Evolutionary conservation across 225 moss, liverwort and hornwort genomes (phyloP).

Genomic region (Anthoceros angustus): DNA sequence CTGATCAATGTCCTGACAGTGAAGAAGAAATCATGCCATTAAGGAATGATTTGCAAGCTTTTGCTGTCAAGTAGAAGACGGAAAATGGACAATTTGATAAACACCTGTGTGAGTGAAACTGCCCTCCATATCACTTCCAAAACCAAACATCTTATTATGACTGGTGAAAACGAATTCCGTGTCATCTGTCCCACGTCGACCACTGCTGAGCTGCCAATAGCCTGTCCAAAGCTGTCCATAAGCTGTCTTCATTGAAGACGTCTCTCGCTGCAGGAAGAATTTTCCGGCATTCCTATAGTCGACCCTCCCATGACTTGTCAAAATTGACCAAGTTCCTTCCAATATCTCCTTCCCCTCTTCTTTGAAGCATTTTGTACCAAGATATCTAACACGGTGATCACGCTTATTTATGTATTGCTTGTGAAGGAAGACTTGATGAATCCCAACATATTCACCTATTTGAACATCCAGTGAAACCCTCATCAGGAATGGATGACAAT

Average conservation of each 20-base stretch:
- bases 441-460: not conserved
- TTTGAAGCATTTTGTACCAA: not conserved
- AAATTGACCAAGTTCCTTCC: not conserved
- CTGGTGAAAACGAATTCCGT: conserved; percentile 1
- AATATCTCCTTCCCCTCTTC: not conserved
- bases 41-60: too few species aligned
- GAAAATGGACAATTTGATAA: not conserved
- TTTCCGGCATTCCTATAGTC: not conserved
- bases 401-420: not conserved
- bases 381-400: not conserved
- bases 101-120: not conserved
- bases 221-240: not conserved
- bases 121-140: conserved; percentile 1
- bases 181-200: conserved; percentile 3
- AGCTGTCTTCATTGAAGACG: not conserved
- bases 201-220: not conserved
- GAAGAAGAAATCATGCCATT: too few species aligned
- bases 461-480: not conserved
- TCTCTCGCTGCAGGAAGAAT: not conserved
- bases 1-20: too few species aligned
- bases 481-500: not conserved
- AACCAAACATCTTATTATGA: conserved; percentile 1
- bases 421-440: not conserved
- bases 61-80: not conserved
- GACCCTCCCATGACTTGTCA: not conserved